Conservation (phyloP, 2,329 filamentous ascomycete genomes). For the Ophiostoma australiae region DNA sequence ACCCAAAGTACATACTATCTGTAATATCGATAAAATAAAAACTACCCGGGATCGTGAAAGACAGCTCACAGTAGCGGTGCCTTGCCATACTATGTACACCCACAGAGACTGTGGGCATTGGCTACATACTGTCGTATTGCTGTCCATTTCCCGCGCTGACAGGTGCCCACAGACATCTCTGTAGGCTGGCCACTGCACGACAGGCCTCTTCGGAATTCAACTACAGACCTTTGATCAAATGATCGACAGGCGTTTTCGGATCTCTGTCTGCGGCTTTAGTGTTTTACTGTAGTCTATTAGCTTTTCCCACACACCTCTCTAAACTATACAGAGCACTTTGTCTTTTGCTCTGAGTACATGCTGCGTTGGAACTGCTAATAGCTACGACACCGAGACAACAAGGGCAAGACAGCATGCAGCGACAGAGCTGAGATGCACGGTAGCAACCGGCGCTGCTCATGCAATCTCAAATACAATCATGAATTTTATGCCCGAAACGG, state of each 20-base stretch:
- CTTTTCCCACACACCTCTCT: not conserved
- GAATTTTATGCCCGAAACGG: constrained; percentile 2
- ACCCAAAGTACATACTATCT: too few species aligned
- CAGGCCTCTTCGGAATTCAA: too few species aligned
- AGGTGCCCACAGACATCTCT: not conserved
- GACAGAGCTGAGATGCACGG: not conserved
- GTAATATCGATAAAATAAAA: not conserved
- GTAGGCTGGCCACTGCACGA: too few species aligned
- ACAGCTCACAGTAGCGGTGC: not conserved
- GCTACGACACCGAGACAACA: not conserved
- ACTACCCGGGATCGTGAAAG: not conserved
- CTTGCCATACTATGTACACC: too few species aligned
- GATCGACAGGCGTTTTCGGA: not conserved
- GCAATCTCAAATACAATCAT: not conserved
- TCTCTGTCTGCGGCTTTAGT: not conserved
- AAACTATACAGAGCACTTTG: not conserved
- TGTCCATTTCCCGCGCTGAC: not conserved
- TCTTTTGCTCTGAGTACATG: not conserved
- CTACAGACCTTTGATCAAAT: not conserved
- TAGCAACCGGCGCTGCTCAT: not conserved
- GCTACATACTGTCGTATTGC: not conserved
- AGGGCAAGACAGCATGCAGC: not conserved
- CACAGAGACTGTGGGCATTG: too few species aligned
- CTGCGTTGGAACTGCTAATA: too few species aligned
- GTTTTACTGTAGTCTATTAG: not conserved